phyloP scores from a whole-genome alignment of 2,329 filamentous ascomycete species.

The Aspergillus intermedius region DNA sequence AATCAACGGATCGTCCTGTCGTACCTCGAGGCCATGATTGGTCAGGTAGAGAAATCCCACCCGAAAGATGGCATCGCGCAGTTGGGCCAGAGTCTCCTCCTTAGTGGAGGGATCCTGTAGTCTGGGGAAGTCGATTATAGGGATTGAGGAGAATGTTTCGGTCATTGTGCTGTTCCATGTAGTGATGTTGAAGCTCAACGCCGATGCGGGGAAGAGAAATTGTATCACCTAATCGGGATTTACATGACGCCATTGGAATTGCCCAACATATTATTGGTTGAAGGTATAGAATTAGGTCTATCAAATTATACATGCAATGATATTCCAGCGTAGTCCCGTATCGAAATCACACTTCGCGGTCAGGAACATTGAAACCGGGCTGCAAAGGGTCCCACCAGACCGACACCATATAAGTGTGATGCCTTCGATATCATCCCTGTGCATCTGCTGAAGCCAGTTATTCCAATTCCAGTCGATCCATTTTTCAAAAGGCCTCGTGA shows the following conservation, averaged over 20 bases:
- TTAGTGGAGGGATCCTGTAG: slow-evolving; percentile 20
- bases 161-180: slow-evolving; percentile 10
- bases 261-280: no score
- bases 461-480: background rate
- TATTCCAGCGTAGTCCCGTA: no score
- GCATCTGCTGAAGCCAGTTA: background rate
- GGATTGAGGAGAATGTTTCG: slow-evolving; percentile 24
- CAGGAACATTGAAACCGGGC: no score
- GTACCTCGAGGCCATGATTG: slow-evolving; percentile 30
- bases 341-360: no score
- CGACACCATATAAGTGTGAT: background rate
- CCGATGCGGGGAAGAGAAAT: background rate
- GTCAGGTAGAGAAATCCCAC: slow-evolving; percentile 31
- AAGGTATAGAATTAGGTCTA: no score
- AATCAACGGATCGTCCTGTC: background rate
- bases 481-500: background rate
- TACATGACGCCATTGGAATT: no score
- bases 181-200: background rate
- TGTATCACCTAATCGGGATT: background rate
- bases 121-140: slow-evolving; percentile 23
- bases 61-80: slow-evolving; percentile 29
- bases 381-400: background rate
- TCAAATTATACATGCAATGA: no score
- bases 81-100: slow-evolving; percentile 15
- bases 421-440: background rate